A percentile compares a stretch with the other conserved stretches of the same genome.
phyloP scores from a whole-genome alignment of 495 filamentous ascomycete genomes.

The Gamarada debralockiae region DNA sequence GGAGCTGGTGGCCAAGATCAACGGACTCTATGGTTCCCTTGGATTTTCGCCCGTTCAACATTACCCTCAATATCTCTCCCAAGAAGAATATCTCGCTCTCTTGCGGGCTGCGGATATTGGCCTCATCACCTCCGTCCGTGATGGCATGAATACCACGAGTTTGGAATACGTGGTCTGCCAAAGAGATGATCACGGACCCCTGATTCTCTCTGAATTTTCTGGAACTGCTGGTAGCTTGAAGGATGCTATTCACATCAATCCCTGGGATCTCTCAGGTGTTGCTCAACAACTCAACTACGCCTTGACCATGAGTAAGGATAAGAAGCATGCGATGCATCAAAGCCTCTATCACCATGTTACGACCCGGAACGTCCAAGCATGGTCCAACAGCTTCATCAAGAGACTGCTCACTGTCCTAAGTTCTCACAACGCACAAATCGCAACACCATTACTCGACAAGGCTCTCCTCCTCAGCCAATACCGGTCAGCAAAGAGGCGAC shows the following conservation, averaged over 20 bases:
- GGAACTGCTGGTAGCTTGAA: conserved; percentile 83
- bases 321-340: conserved; percentile 52
- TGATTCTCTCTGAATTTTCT: conserved; percentile 94
- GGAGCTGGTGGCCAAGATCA: conserved; percentile 84
- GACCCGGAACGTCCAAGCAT: conserved; percentile 75
- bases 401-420: conserved; percentile 73
- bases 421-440: conserved; percentile 67
- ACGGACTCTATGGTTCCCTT: conserved; percentile 80
- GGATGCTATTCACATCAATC: conserved; percentile 90
- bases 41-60: conserved; percentile 86
- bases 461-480: conserved; percentile 66
- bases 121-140: conserved; percentile 85
- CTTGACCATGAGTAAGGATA: conserved; percentile 62
- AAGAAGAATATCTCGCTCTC: conserved; percentile 87
- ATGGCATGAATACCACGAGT: conserved; percentile 96
- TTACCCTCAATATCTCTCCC: conserved; percentile 83
- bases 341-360: conserved; percentile 79
- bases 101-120: conserved; percentile 83
- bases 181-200: conserved; percentile 72
- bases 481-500: conserved; percentile 60
- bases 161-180: conserved; percentile 92
- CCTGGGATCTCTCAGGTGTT: conserved; percentile 81
- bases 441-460: conserved; percentile 77
- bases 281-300: conserved; percentile 76
- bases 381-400: conserved; percentile 73